Evolutionary conservation across 345 rosid genomes (phyloP).

Genomic region (Hirschfeldia incana): DNA sequence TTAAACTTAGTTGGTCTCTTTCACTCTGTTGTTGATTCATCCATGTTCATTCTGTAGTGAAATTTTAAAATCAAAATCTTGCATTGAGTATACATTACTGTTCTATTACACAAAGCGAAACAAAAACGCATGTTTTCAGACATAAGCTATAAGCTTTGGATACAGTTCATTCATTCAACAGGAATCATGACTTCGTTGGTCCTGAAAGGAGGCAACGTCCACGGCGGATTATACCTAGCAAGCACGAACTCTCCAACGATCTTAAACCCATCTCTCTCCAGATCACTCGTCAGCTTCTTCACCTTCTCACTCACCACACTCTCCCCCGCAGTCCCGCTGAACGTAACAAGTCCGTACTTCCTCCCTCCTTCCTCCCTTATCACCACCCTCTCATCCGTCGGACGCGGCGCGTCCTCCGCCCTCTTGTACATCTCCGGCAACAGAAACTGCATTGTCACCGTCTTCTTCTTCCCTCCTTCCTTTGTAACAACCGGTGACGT

Average conservation of each 20-base stretch:
- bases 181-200: conserved; percentile 83
- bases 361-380: conserved; percentile 65
- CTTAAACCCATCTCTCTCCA: conserved; percentile 74
- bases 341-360: conserved; percentile 74
- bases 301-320: conserved; percentile 64
- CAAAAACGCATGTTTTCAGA: not conserved
- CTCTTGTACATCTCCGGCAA: conserved; percentile 66
- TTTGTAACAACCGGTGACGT: conserved; percentile 83
- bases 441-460: conserved; percentile 86
- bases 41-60: not conserved
- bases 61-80: not conserved
- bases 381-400: conserved; percentile 81
- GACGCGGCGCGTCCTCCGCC: conserved; percentile 88
- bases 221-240: conserved; percentile 91
- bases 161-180: conserved; percentile 48
- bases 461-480: conserved; percentile 36
- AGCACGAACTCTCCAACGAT: conserved; percentile 60
- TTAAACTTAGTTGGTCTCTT: not conserved
- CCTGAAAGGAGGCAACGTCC: conserved; percentile 75
- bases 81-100: conserved; percentile 18
- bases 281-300: conserved; percentile 59
- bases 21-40: not conserved
- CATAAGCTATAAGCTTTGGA: conserved; percentile 7
- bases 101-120: not conserved
- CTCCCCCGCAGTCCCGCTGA: conserved; percentile 65